phyloP scores from a whole-genome alignment of 495 filamentous ascomycete species.

The Tetracladium setigerum region DNA sequence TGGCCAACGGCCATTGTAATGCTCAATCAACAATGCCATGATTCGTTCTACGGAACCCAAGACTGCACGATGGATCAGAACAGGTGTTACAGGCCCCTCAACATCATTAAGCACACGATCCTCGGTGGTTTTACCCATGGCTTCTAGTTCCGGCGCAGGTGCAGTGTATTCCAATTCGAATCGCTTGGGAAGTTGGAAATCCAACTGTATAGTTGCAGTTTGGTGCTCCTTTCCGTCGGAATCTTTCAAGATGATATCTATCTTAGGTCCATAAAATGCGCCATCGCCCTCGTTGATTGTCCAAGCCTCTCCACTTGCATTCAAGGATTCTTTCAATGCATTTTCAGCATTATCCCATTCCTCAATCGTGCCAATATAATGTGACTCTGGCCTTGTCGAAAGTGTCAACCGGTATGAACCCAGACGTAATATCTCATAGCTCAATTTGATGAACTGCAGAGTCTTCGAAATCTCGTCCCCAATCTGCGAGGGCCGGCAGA shows the following conservation, averaged over 20 bases:
- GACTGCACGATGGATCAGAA: slow-evolving; percentile 83
- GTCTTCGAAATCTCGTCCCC: slow-evolving; percentile 71
- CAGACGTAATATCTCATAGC: slow-evolving; percentile 68
- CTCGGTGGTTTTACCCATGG: slow-evolving; percentile 38
- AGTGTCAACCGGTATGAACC: slow-evolving; percentile 69
- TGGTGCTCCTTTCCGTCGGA: slow-evolving; percentile 85
- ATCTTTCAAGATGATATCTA: slow-evolving; percentile 80
- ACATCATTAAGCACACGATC: slow-evolving; percentile 35
- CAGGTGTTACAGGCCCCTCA: slow-evolving; percentile 57
- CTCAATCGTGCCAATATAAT: slow-evolving; percentile 69
- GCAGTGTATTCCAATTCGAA: slow-evolving; percentile 72
- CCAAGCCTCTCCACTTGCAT: slow-evolving; percentile 59
- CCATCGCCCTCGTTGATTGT: slow-evolving; percentile 73
- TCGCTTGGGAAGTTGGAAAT: slow-evolving; percentile 84
- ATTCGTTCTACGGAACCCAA: slow-evolving; percentile 82
- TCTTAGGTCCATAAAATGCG: slow-evolving; percentile 94
- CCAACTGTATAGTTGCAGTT: slow-evolving; percentile 85
- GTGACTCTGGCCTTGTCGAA: slow-evolving; percentile 69
- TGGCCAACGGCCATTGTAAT: slow-evolving; percentile 75
- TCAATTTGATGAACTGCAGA: slow-evolving; percentile 70
- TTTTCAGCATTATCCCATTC: slow-evolving; percentile 80
- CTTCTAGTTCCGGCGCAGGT: slow-evolving; percentile 65
- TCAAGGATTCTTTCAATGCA: slow-evolving; percentile 62
- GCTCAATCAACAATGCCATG: slow-evolving; percentile 80
- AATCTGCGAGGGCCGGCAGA: slow-evolving; percentile 81